These are phyloP conservation scores for Paulinella micropora DNA, from an alignment of 78 protist genomes.

Conservation along the genomic window DNA sequence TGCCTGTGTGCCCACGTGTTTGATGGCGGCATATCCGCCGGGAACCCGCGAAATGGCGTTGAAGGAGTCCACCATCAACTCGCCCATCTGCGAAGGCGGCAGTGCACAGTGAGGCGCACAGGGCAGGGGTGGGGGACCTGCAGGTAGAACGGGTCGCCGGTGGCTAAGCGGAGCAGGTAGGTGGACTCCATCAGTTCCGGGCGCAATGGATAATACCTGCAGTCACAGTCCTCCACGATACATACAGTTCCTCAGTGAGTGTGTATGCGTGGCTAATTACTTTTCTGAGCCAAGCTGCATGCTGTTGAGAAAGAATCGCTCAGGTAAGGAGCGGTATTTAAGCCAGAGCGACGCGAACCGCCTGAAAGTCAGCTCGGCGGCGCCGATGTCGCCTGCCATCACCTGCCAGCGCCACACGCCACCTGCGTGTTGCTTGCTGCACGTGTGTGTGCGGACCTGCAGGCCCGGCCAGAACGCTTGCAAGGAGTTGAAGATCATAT, in stretches of 20 bases:
- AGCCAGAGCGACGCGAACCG: background rate
- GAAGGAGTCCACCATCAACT: background rate
- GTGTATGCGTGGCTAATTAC: no score
- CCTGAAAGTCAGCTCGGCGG: background rate
- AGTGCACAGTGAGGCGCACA: no score
- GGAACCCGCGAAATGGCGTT: background rate
- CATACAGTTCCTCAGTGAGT: no score
- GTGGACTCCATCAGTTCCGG: slow-evolving; percentile 9
- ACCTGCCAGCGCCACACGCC: slow-evolving; percentile 2
- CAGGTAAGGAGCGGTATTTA: background rate
- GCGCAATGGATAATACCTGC: slow-evolving; percentile 5
- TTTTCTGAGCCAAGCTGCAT: background rate
- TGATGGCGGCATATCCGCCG: background rate
- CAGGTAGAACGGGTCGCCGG: background rate
- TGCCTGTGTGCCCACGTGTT: no score
- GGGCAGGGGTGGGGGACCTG: no score
- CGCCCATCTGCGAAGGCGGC: no score
- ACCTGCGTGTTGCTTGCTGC: no score
- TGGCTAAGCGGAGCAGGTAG: background rate
- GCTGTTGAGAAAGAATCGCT: background rate
- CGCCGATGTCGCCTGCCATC: background rate
- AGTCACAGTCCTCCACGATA: no score
- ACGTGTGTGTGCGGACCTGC: no score
- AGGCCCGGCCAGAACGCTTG: slow-evolving; percentile 22
- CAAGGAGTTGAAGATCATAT: background rate